phyloP scores from a whole-genome alignment of 495 filamentous ascomycete genomes.

The Daldinia vernicosa region DNA sequence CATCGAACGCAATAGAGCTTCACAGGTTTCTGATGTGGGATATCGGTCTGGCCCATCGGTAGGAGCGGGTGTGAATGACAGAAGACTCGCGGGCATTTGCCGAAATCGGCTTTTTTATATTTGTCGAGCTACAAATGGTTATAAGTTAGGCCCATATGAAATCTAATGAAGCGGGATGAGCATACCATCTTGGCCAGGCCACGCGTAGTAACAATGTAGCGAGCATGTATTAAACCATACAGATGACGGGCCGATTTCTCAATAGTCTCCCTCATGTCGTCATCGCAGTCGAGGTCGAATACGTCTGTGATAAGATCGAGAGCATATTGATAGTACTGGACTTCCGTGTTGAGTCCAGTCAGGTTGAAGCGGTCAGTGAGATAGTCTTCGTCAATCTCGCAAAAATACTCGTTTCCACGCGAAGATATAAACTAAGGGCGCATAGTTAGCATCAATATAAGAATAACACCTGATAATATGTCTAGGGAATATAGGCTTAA shows the following conservation, averaged over 20 bases:
- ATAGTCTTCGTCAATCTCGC: slow-evolving; percentile 99
- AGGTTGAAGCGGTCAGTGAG: slow-evolving; percentile 98
- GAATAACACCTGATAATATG: background rate
- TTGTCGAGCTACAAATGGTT: slow-evolving; percentile 81
- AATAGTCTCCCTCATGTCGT: slow-evolving; percentile 96
- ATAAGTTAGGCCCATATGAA: slow-evolving; percentile 2
- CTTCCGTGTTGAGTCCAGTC: slow-evolving; percentile 95
- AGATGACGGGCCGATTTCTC: slow-evolving; percentile 97
- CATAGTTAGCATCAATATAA: slow-evolving; percentile 30
- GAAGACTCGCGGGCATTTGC: slow-evolving; percentile 95
- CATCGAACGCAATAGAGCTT: slow-evolving; percentile 97
- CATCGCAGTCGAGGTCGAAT: slow-evolving; percentile 98
- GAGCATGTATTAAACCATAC: slow-evolving; percentile 94
- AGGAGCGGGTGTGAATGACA: slow-evolving; percentile 91
- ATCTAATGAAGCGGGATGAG: background rate
- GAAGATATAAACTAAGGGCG: slow-evolving; percentile 90
- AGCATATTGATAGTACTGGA: slow-evolving; percentile 98
- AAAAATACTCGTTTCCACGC: slow-evolving; percentile 98
- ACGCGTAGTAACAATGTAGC: slow-evolving; percentile 96
- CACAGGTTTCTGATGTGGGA: slow-evolving; percentile 83
- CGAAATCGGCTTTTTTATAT: slow-evolving; percentile 97
- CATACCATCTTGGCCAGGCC: slow-evolving; percentile 95
- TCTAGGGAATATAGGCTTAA: background rate
- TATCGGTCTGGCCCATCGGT: slow-evolving; percentile 90
- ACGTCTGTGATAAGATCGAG: slow-evolving; percentile 99